Percentiles rank a stretch among this genome's conserved stretches.
Conservation (phyloP, 345 rosid species). For the Erucastrum elatum region DNA sequence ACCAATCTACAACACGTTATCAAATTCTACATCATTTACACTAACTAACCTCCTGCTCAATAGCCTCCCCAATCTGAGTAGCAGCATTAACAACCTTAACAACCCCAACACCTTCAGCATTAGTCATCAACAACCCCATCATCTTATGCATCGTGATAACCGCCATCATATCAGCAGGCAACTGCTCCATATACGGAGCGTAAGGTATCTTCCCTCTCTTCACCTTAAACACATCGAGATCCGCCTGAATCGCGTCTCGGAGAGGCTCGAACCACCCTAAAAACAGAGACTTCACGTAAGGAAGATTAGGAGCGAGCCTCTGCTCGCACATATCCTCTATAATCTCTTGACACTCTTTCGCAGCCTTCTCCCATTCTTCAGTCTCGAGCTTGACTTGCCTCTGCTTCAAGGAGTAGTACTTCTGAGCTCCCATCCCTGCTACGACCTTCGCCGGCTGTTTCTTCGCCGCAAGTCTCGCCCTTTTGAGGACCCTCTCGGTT, state of each 20-base stretch:
- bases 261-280: conserved; percentile 98
- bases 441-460: conserved; percentile 52
- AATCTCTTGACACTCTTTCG: conserved; percentile 81
- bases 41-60: conserved; percentile 81
- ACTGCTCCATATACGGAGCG: conserved; percentile 51
- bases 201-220: conserved; percentile 46
- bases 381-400: conserved; percentile 89
- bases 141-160: conserved; percentile 91
- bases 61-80: conserved; percentile 81
- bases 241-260: conserved; percentile 72
- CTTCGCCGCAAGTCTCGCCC: conserved; percentile 31
- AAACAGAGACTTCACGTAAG: conserved; percentile 79
- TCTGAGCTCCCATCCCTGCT: conserved; percentile 58
- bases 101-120: conserved; percentile 56
- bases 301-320: conserved; percentile 93
- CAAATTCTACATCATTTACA: neutral
- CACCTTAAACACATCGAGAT: conserved; percentile 52
- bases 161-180: conserved; percentile 90
- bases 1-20: conserved; percentile 13
- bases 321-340: conserved; percentile 90
- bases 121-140: conserved; percentile 80
- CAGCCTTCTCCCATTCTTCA: conserved; percentile 88
- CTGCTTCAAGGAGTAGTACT: conserved; percentile 51
- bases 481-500: conserved; percentile 34
- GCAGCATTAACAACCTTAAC: conserved; percentile 78